Percentiles rank a stretch among this genome's conserved stretches.
Conservation (phyloP, 2,329 filamentous ascomycete genomes). For the Fusarium sacchari region DNA sequence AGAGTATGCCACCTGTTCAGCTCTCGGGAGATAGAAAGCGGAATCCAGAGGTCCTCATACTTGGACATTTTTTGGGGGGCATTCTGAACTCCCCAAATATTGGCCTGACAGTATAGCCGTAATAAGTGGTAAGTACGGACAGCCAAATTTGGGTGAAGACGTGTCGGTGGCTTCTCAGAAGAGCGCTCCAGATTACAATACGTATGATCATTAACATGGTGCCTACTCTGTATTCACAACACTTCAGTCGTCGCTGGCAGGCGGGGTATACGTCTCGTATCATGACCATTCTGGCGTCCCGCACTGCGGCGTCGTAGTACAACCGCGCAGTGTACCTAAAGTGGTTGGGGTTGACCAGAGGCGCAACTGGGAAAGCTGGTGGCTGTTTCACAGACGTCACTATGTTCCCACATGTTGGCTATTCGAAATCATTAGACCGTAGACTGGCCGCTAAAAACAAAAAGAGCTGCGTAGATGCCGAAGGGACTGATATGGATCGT, state of each 20-base stretch:
- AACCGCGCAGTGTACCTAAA: neutral
- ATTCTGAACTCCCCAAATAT: neutral
- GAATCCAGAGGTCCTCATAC: neutral
- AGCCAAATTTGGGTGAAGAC: neutral
- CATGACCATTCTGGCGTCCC: neutral
- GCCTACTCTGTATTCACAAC: neutral
- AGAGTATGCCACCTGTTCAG: neutral
- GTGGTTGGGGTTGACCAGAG: neutral
- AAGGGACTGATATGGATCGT: neutral
- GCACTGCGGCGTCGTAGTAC: neutral
- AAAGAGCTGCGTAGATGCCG: neutral
- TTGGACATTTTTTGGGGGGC: neutral
- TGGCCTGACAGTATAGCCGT: neutral
- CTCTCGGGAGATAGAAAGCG: neutral
- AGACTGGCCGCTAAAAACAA: neutral
- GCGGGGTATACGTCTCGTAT: neutral
- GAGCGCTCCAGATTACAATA: neutral
- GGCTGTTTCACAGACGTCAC: slow-evolving; percentile 32
- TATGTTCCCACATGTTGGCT: neutral
- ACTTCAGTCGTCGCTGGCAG: neutral
- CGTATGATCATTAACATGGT: neutral
- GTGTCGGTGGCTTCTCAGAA: neutral
- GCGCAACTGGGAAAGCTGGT: neutral
- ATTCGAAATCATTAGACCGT: neutral
- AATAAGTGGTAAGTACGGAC: neutral